Conservation (phyloP, 2,329 filamentous ascomycete genomes). For the Penicillium sp. region DNA sequence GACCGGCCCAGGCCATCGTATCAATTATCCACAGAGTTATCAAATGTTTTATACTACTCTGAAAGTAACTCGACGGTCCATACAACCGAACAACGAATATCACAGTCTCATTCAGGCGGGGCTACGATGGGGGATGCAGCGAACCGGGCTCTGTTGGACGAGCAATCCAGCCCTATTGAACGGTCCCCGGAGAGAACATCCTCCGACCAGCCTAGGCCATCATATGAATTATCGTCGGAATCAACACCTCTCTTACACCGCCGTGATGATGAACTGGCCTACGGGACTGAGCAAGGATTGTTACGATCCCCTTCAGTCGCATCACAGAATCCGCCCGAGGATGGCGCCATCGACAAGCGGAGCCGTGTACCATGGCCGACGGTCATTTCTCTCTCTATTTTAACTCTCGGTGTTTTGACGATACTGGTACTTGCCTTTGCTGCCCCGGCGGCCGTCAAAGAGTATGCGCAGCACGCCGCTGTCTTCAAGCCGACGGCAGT, state of each 20-base stretch:
- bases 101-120: neutral
- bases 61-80: neutral
- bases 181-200: constrained; percentile 12
- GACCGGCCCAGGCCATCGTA: neutral
- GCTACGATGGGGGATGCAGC: neutral
- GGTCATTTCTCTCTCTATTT: constrained; percentile 59
- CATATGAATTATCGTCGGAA: constrained; percentile 35
- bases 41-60: neutral
- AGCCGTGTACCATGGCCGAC: constrained; percentile 61
- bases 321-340: constrained; percentile 16
- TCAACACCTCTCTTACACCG: constrained; percentile 37
- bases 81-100: neutral
- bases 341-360: constrained; percentile 15
- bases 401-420: constrained; percentile 55
- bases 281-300: constrained; percentile 23
- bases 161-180: neutral
- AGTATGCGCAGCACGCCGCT: constrained; percentile 75
- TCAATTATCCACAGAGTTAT: constrained; percentile 8
- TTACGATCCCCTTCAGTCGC: constrained; percentile 16
- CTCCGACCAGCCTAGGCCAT: constrained; percentile 14
- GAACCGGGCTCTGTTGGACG: neutral
- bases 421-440: constrained; percentile 76
- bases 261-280: constrained; percentile 27
- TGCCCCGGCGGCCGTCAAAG: constrained; percentile 66
- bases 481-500: constrained; percentile 75